Percentiles rank a stretch among this genome's conserved stretches.
Evolutionary conservation across 768 basidiomycete genomes (phyloP).

Genomic region (Tremella mesenterica): DNA sequence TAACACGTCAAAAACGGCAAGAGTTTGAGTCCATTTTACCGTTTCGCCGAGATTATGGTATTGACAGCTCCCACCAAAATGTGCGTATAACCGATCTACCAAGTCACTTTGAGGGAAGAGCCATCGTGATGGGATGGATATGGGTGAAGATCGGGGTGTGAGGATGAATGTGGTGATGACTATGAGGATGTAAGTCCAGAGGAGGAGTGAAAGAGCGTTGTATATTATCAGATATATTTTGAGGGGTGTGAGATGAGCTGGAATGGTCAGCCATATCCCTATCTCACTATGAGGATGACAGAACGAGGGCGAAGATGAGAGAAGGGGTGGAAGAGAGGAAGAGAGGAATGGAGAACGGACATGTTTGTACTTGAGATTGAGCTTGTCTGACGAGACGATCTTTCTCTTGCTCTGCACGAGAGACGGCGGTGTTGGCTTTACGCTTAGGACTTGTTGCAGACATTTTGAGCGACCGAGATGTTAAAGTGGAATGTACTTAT

Average conservation of each 20-base stretch:
- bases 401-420: conserved; percentile 1
- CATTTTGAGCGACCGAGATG: too few species aligned
- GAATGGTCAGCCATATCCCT: too few species aligned
- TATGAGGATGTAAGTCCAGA: conserved; percentile 66
- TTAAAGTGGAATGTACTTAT: too few species aligned
- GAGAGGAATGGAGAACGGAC: neutral
- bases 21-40: conserved; percentile 69
- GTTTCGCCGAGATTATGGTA: conserved; percentile 52
- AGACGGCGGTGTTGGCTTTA: neutral
- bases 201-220: conserved; percentile 64
- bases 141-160: conserved; percentile 30
- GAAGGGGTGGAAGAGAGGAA: neutral
- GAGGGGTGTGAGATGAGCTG: conserved; percentile 21
- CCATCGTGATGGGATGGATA: conserved; percentile 45
- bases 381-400: neutral
- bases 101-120: conserved; percentile 38
- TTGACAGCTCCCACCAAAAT: conserved; percentile 55
- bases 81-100: conserved; percentile 45
- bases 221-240: conserved; percentile 63
- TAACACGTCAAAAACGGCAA: conserved; percentile 71
- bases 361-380: neutral
- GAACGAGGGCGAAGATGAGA: too few species aligned
- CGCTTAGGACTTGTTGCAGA: too few species aligned
- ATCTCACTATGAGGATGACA: too few species aligned
- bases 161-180: conserved; percentile 47